phyloP scores from a whole-genome alignment of 163 green algal species.

The Scenedesmus sp. region DNA sequence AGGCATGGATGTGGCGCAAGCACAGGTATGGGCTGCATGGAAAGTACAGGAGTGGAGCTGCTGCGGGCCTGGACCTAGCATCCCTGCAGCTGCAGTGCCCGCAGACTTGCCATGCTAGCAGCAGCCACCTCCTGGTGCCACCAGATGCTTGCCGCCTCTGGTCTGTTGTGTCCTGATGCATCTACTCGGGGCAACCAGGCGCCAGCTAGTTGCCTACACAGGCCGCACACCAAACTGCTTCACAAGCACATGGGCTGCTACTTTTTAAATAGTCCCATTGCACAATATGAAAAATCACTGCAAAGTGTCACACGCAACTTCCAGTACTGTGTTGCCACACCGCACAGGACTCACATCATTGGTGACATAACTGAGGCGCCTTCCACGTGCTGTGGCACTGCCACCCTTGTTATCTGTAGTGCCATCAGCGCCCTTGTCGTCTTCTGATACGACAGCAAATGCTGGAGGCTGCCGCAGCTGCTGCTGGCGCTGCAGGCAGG shows the following conservation, averaged over 20 bases:
- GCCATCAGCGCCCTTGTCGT: background rate
- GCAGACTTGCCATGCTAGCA: too few species aligned
- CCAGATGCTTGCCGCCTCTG: background rate
- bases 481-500: background rate
- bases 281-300: background rate
- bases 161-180: background rate
- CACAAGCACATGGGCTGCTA: too few species aligned
- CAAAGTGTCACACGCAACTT: too few species aligned
- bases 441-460: background rate
- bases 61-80: too few species aligned
- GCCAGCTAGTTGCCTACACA: background rate
- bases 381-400: background rate
- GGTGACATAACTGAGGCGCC: conserved; percentile 73
- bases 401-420: background rate
- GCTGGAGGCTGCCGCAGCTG: conserved; percentile 3
- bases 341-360: conserved; percentile 70
- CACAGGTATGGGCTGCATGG: background rate
- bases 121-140: too few species aligned
- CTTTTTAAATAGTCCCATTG: too few species aligned
- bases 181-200: background rate
- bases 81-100: too few species aligned
- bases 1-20: background rate
- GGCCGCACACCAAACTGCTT: background rate
- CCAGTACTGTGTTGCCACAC: background rate
- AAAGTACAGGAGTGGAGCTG: too few species aligned